A percentile compares a stretch with the other conserved stretches of the same genome.
Conservation (phyloP, 2,329 filamentous ascomycete genomes). For the Ceratocystis colombiana region DNA sequence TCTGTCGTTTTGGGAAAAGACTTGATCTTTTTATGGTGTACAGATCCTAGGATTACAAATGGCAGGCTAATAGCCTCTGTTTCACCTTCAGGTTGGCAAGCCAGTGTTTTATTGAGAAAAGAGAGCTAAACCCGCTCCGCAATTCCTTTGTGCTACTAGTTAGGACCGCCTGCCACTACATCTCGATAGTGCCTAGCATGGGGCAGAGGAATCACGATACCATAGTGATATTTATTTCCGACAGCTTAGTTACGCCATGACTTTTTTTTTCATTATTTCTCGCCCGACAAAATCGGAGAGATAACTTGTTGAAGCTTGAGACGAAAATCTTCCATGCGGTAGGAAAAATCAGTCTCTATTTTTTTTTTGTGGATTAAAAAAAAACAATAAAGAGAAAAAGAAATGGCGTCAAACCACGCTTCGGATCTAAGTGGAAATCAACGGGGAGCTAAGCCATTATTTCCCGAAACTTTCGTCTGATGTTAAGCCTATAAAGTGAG, state of each 20-base stretch:
- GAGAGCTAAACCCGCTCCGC: neutral
- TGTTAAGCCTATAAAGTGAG: neutral
- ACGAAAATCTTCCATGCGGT: slow-evolving; percentile 1
- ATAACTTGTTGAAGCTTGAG: neutral
- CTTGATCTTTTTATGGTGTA: neutral
- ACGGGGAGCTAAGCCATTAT: slow-evolving; percentile 5
- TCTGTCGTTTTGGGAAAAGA: neutral
- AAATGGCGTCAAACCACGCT: neutral
- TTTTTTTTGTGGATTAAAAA: too few species aligned
- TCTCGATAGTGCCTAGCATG: neutral
- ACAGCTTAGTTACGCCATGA: neutral
- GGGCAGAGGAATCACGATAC: neutral
- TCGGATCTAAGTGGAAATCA: slow-evolving; percentile 10
- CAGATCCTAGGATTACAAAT: neutral
- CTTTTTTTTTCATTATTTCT: neutral
- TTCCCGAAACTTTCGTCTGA: slow-evolving; percentile 13
- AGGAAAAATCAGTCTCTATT: too few species aligned
- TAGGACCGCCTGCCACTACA: neutral
- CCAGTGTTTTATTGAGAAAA: slow-evolving; percentile 8
- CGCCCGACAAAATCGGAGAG: neutral
- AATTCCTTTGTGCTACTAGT: neutral
- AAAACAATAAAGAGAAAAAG: neutral
- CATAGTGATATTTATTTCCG: neutral
- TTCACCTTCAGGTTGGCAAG: slow-evolving; percentile 15
- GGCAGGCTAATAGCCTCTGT: slow-evolving; percentile 1